phyloP scores from a whole-genome alignment of 148 eudicot species.

The Mesembryanthemum crystallinum region DNA sequence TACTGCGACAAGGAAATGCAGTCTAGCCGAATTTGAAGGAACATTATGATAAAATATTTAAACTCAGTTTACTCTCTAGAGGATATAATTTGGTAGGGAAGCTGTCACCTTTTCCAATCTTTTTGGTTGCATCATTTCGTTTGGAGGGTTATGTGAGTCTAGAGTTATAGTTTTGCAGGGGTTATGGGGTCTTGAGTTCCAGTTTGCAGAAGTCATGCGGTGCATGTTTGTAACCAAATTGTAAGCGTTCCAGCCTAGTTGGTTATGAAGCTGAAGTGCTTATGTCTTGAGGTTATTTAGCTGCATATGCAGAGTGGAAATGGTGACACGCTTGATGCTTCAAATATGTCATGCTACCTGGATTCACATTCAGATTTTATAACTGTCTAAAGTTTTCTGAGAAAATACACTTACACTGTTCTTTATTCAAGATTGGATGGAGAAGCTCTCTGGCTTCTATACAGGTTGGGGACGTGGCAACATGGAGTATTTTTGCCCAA shows the following conservation, averaged over 20 bases:
- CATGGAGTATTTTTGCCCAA: not conserved
- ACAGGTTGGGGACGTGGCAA: not conserved
- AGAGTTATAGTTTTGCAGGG: not conserved
- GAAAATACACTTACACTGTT: too few relatives aligned
- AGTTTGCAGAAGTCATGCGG: not conserved
- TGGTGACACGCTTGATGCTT: not conserved
- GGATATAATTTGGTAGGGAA: not conserved
- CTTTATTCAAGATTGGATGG: not conserved
- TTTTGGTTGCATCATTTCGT: not conserved
- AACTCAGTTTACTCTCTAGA: not conserved
- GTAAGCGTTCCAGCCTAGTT: not conserved
- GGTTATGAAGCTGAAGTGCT: not conserved
- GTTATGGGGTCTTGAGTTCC: not conserved
- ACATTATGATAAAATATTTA: not conserved
- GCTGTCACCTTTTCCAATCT: not conserved
- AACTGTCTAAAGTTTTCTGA: too few relatives aligned
- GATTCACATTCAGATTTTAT: not conserved
- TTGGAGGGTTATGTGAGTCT: not conserved
- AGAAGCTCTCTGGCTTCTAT: not conserved
- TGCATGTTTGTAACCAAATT: too few relatives aligned
- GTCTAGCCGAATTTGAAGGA: not conserved
- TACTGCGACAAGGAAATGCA: not conserved
- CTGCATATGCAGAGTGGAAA: not conserved
- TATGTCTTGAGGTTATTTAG: not conserved
- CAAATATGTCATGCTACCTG: not conserved